Percentiles rank a stretch among this genome's conserved stretches.
phyloP scores from a whole-genome alignment of 1,284 basidiomycete genomes.

The Schizophyllum commune region DNA sequence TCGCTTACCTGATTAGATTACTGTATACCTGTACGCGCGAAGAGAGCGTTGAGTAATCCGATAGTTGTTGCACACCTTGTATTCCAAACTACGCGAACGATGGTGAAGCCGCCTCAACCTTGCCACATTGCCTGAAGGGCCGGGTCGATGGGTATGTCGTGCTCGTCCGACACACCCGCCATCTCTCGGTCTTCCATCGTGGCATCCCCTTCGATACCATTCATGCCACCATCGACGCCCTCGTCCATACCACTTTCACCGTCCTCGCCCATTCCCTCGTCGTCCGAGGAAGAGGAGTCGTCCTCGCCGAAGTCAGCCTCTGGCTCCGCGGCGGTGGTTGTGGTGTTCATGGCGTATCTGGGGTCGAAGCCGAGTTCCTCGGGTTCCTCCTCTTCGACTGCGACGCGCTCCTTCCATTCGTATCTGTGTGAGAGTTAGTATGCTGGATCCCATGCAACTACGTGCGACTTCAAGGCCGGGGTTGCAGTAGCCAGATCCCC shows the following conservation, averaged over 20 bases:
- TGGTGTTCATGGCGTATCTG: not conserved
- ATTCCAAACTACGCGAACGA: no score
- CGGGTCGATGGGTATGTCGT: not conserved
- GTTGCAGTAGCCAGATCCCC: no score
- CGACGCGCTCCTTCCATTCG: constrained; percentile 69
- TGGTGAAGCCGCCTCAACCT: no score
- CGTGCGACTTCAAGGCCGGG: no score
- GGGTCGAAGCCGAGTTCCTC: constrained; percentile 50
- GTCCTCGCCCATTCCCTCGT: not conserved
- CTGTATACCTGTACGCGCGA: no score
- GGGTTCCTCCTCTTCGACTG: constrained; percentile 65
- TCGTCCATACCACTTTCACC: not conserved
- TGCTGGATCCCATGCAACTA: no score
- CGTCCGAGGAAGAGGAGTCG: no score
- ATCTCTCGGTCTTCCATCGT: not conserved
- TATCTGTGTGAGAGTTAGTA: constrained; percentile 13
- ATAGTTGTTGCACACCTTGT: no score
- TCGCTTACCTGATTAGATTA: no score
- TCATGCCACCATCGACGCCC: not conserved
- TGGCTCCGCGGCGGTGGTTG: no score
- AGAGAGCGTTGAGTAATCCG: no score
- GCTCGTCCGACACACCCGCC: not conserved
- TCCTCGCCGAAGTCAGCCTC: not conserved
- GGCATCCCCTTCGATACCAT: not conserved
- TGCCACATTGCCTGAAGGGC: not conserved